Conservation (phyloP, 2,329 filamentous ascomycete species). For the Coniochaeta sp. region DNA sequence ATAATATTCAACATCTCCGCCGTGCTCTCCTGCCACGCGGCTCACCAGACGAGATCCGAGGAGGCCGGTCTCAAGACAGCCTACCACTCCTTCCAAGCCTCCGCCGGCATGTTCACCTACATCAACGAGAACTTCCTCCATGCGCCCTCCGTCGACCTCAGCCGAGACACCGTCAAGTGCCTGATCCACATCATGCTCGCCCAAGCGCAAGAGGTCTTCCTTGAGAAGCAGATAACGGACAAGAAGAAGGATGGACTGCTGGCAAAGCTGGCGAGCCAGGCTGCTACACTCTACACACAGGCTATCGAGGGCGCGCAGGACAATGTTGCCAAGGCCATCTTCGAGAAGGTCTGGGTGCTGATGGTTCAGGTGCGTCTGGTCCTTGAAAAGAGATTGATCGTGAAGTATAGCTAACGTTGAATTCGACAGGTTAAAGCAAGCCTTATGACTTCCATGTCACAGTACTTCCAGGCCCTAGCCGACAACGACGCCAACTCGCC, state of each 20-base stretch:
- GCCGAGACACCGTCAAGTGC: slow-evolving; percentile 90
- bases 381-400: not conserved
- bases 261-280: slow-evolving; percentile 88
- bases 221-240: slow-evolving; percentile 92
- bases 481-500: slow-evolving; percentile 87
- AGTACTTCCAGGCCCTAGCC: slow-evolving; percentile 87
- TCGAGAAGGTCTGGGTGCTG: slow-evolving; percentile 88
- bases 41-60: slow-evolving; percentile 84
- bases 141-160: slow-evolving; percentile 92
- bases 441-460: slow-evolving; percentile 77
- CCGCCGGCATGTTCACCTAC: slow-evolving; percentile 98
- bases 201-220: slow-evolving; percentile 93
- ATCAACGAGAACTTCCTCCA: slow-evolving; percentile 99
- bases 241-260: slow-evolving; percentile 87
- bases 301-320: slow-evolving; percentile 87
- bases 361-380: slow-evolving; percentile 60
- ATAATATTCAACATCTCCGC: slow-evolving; percentile 99
- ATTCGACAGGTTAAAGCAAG: slow-evolving; percentile 63
- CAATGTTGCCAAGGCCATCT: slow-evolving; percentile 82
- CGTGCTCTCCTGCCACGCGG: slow-evolving; percentile 91
- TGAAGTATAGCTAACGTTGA: slow-evolving; percentile 3
- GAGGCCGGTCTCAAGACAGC: slow-evolving; percentile 91
- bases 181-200: slow-evolving; percentile 89
- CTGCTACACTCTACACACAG: slow-evolving; percentile 80
- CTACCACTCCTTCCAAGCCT: slow-evolving; percentile 96